phyloP scores from a whole-genome alignment of 805 yeast species.

The Yamadazyma nakazawae region DNA sequence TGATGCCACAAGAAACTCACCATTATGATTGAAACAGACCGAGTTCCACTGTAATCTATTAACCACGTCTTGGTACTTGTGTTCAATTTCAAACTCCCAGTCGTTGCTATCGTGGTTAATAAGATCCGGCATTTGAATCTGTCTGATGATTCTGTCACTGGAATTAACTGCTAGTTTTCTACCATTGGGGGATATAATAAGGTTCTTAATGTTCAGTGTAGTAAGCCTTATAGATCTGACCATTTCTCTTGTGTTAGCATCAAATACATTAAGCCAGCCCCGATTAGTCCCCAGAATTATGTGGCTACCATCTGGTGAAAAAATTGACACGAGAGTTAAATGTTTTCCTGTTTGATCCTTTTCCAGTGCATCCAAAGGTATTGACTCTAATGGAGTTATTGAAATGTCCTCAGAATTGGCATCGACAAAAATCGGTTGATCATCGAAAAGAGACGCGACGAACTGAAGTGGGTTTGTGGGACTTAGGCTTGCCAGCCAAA shows the following conservation, averaged over 20 bases:
- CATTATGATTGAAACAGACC: slow-evolving; percentile 65
- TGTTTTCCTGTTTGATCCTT: slow-evolving; percentile 25
- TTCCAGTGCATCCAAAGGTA: slow-evolving; percentile 13
- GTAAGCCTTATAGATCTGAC: slow-evolving; percentile 56
- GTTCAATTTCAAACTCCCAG: slow-evolving; percentile 65
- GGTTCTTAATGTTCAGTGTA: slow-evolving; percentile 66
- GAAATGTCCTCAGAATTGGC: slow-evolving; percentile 20
- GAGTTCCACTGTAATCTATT: slow-evolving; percentile 87
- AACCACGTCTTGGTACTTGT: slow-evolving; percentile 86
- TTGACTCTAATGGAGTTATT: slow-evolving; percentile 18
- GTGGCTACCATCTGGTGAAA: slow-evolving; percentile 51
- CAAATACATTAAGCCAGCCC: slow-evolving; percentile 65
- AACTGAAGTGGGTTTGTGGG: slow-evolving; percentile 48
- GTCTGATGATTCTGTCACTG: slow-evolving; percentile 75
- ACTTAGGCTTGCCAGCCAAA: slow-evolving; percentile 65
- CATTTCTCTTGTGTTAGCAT: slow-evolving; percentile 25
- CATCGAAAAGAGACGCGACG: slow-evolving; percentile 65
- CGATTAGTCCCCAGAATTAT: slow-evolving; percentile 76
- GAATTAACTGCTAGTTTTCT: slow-evolving; percentile 67
- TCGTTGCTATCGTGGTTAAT: slow-evolving; percentile 24
- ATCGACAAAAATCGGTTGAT: slow-evolving; percentile 53
- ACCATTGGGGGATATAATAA: slow-evolving; percentile 56
- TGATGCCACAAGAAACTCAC: slow-evolving; percentile 84
- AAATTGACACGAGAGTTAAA: slow-evolving; percentile 49
- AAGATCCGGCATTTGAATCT: slow-evolving; percentile 48